Conservation (phyloP, 1,284 basidiomycete species). For the Ganoderma leucocontextum region DNA sequence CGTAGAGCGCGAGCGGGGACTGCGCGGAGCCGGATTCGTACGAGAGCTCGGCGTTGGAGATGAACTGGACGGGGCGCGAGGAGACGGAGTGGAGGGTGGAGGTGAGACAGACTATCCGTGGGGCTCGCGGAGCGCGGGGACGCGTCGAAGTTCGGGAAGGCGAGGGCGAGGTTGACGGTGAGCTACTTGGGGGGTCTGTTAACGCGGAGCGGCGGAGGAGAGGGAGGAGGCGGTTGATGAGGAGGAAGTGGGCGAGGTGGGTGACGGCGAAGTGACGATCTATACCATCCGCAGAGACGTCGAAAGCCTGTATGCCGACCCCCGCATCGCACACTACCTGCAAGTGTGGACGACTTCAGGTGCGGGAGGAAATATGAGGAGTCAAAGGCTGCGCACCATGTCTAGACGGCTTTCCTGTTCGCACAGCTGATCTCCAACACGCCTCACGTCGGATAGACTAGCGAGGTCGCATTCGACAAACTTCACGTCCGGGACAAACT, state of each 20-base stretch:
- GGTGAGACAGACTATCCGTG: slow-evolving; percentile 49
- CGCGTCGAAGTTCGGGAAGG: slow-evolving; percentile 26
- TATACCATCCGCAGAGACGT: slow-evolving; percentile 47
- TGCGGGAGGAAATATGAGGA: background rate
- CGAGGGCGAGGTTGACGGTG: slow-evolving; percentile 16
- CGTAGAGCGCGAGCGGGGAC: slow-evolving; percentile 47
- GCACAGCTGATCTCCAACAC: slow-evolving; percentile 46
- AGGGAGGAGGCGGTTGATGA: slow-evolving; percentile 53
- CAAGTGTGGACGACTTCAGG: background rate
- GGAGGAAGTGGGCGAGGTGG: slow-evolving; percentile 53
- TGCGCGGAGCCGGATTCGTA: slow-evolving; percentile 38
- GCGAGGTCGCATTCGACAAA: slow-evolving; percentile 53
- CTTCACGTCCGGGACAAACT: slow-evolving; percentile 42
- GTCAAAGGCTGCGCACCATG: slow-evolving; percentile 41
- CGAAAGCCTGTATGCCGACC: slow-evolving; percentile 52
- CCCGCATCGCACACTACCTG: slow-evolving; percentile 51
- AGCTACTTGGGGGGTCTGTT: slow-evolving; percentile 21
- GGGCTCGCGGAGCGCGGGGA: slow-evolving; percentile 34
- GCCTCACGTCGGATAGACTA: slow-evolving; percentile 46
- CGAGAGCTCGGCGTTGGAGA: slow-evolving; percentile 50
- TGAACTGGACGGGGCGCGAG: slow-evolving; percentile 45
- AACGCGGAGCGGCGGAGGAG: slow-evolving; percentile 48
- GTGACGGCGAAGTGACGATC: slow-evolving; percentile 51
- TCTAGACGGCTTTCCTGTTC: slow-evolving; percentile 49
- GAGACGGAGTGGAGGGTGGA: slow-evolving; percentile 51